Evolutionary conservation across 768 basidiomycete species (phyloP).

Genomic region (Leccinum arenicola): DNA sequence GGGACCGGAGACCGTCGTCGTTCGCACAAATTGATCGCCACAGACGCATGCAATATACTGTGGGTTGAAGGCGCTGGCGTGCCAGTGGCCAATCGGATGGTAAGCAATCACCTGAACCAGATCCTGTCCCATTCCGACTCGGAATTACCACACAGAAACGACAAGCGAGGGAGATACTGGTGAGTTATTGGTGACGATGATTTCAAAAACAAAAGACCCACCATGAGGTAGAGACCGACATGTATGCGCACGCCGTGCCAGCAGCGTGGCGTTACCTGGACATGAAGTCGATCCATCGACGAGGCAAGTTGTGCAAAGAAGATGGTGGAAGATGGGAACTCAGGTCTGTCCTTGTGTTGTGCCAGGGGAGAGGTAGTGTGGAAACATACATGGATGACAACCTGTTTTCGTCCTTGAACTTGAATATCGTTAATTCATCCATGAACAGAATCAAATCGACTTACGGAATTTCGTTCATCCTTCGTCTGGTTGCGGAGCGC

Average conservation of each 20-base stretch:
- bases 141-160: too few relatives aligned
- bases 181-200: too few relatives aligned
- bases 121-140: too few relatives aligned
- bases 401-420: not conserved
- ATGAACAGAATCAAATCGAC: not conserved
- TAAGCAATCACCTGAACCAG: too few relatives aligned
- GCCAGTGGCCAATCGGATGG: too few relatives aligned
- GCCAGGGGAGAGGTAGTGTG: not conserved
- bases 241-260: not conserved
- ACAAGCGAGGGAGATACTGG: not conserved
- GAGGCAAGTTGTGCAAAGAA: not conserved
- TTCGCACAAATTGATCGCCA: too few relatives aligned
- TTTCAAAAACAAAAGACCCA: too few relatives aligned
- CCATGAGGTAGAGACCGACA: not conserved
- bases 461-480: not conserved
- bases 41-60: too few relatives aligned
- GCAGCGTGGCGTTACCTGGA: not conserved
- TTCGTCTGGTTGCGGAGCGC: not conserved
- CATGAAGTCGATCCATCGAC: not conserved
- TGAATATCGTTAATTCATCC: not conserved
- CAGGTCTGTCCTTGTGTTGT: too few relatives aligned
- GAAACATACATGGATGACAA: not conserved
- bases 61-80: too few relatives aligned
- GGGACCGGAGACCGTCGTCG: too few relatives aligned
- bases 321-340: not conserved